These are phyloP conservation scores for Talaromyces atroroseus DNA, from an alignment of 2,329 filamentous ascomycete genomes.

Conservation along the genomic window DNA sequence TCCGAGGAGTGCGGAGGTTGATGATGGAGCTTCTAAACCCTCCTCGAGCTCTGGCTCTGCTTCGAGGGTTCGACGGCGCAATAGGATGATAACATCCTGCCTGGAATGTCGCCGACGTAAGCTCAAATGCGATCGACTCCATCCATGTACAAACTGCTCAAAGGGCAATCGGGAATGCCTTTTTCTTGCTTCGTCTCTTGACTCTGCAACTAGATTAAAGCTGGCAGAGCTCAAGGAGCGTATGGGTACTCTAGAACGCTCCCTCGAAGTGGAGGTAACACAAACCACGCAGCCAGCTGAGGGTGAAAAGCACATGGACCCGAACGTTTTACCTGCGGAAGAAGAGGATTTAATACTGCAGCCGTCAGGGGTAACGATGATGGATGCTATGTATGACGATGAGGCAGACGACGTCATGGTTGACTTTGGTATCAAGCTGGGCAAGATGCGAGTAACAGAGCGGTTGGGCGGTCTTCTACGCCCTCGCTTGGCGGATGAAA, in stretches of 20 bases:
- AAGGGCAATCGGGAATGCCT: constrained; percentile 52
- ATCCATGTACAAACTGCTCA: constrained; percentile 59
- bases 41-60: neutral
- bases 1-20: neutral
- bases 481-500: constrained; percentile 65
- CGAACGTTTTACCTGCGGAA: constrained; percentile 21
- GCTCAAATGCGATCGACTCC: constrained; percentile 67
- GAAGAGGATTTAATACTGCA: constrained; percentile 55
- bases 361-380: constrained; percentile 56
- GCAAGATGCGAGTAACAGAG: constrained; percentile 68
- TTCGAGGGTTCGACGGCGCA: constrained; percentile 48
- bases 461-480: constrained; percentile 67
- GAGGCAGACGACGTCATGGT: constrained; percentile 62
- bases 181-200: constrained; percentile 63
- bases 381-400: constrained; percentile 64
- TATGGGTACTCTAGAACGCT: constrained; percentile 65
- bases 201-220: constrained; percentile 63
- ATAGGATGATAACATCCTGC: constrained; percentile 65
- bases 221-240: constrained; percentile 74
- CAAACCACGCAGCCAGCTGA: constrained; percentile 8
- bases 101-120: constrained; percentile 68
- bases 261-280: constrained; percentile 60
- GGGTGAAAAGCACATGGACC: neutral
- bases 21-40: constrained; percentile 1
- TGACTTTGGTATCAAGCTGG: constrained; percentile 66